Evolutionary conservation across 2,329 filamentous ascomycete genomes (phyloP), one percentile per base, ranked within the genome.

Genomic region (Aspergillus hortae): DNA sequence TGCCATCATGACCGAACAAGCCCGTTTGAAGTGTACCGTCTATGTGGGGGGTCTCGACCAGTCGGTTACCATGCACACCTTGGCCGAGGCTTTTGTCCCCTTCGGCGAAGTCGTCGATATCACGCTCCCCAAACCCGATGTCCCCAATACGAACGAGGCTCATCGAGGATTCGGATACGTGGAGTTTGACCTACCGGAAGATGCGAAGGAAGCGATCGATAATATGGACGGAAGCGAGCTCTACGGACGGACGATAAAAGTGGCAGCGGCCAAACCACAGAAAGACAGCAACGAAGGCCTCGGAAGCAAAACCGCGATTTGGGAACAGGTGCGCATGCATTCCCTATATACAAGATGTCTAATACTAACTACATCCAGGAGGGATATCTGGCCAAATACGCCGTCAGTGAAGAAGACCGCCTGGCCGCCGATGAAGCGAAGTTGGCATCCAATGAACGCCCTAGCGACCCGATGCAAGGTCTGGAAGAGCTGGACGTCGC

Each of bases 141-240:
- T 86, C 56, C 87, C 88, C 58, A 91, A 89, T 56, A 84, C 88
- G 6, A 84, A 81, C 44, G 89, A 95, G 38, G 77, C 85, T 27
- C 94, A 99, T 70, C 82, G 92, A 48, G 94, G 95, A 1, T 99
- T 97, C 71, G 94, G 92, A 53, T 97, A 99, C 69, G 89, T 99
- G 46, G 94, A 99, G 67, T 99, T 89, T 66, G 91, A 96, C 64
- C 82, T 90, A 52, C 80, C 85, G 11, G 83, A 87, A 52, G 94
- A 99, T 73, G 92, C 92, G 25, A 86, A 86, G 65, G 92, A 97
- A 73, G 94, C 94, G 46, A 96, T 99, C 70, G 91, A 97, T 79
- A 99, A 99, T 69, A 97, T 99, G 92, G 90, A 99, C 68, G 91
- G 96, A 70, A 88, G 92, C 55, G 92, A 97, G 74, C 82, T 99